Conservation (phyloP, 1,284 basidiomycete genomes). For the Chalciporus sp. region DNA sequence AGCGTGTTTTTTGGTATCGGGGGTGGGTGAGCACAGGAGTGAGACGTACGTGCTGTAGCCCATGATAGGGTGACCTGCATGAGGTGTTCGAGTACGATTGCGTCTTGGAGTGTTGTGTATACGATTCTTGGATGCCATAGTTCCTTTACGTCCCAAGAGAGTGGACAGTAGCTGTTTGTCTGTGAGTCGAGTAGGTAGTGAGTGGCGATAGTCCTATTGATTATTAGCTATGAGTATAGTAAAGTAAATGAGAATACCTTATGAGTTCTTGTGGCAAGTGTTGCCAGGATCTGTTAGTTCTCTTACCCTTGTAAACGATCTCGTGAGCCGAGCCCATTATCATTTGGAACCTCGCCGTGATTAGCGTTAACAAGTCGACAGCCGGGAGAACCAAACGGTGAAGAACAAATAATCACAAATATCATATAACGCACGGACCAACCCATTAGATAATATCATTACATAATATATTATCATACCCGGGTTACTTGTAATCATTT, state of each 20-base stretch:
- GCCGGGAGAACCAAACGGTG: slow-evolving; percentile 35
- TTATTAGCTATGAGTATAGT: background rate
- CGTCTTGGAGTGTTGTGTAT: slow-evolving; percentile 56
- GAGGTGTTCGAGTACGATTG: slow-evolving; percentile 58
- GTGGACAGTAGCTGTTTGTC: slow-evolving; percentile 47
- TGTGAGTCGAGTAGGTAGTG: slow-evolving; percentile 56
- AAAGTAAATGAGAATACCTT: slow-evolving; percentile 45
- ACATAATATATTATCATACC: slow-evolving; percentile 22
- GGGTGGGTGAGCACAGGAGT: background rate
- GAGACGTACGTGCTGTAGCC: slow-evolving; percentile 47
- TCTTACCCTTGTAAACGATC: slow-evolving; percentile 63
- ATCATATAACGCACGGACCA: slow-evolving; percentile 34
- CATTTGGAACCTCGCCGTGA: slow-evolving; percentile 38
- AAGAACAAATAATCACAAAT: background rate
- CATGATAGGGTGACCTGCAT: slow-evolving; percentile 53
- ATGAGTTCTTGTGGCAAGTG: slow-evolving; percentile 71
- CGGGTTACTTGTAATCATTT: no score
- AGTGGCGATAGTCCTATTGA: slow-evolving; percentile 60
- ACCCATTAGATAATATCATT: no score
- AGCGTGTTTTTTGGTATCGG: no score
- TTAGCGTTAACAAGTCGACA: slow-evolving; percentile 37
- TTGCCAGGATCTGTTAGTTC: slow-evolving; percentile 65
- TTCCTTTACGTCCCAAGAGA: slow-evolving; percentile 58
- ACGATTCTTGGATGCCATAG: slow-evolving; percentile 61
- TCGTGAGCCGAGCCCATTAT: slow-evolving; percentile 29